These are phyloP conservation scores for Lophiostoma macrostomum DNA, from an alignment of 495 filamentous ascomycete genomes.

Conservation along the genomic window DNA sequence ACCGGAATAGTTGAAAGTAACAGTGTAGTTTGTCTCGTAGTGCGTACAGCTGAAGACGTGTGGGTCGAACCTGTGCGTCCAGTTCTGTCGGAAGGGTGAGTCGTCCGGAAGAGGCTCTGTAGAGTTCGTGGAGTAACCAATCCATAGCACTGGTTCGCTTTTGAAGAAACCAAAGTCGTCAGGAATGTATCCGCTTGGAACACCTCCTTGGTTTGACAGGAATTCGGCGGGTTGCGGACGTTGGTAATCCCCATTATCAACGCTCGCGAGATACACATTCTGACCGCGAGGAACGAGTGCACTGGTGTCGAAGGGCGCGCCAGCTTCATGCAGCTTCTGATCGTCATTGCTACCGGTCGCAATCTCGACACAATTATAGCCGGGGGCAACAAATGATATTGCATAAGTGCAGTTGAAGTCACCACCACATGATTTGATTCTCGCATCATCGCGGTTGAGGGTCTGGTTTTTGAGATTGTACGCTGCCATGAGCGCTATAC, in stretches of 20 bases:
- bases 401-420: conserved; percentile 42
- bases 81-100: conserved; percentile 16
- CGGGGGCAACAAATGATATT: conserved; percentile 36
- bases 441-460: conserved; percentile 19
- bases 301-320: conserved; percentile 25
- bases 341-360: conserved; percentile 16
- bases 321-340: conserved; percentile 2
- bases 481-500: conserved; percentile 33
- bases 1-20: conserved; percentile 21
- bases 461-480: conserved; percentile 18
- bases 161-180: conserved; percentile 35
- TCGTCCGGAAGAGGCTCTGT: conserved; percentile 14
- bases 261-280: conserved; percentile 31
- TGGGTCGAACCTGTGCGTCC: conserved; percentile 31
- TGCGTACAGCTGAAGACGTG: conserved; percentile 37
- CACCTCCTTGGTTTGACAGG: background rate
- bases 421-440: conserved; percentile 17
- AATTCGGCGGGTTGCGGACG: conserved; percentile 7
- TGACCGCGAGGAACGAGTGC: conserved; percentile 34
- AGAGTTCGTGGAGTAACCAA: conserved; percentile 38
- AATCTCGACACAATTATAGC: conserved; percentile 39
- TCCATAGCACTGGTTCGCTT: conserved; percentile 39
- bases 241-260: conserved; percentile 30
- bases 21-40: conserved; percentile 36
- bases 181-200: conserved; percentile 1